Percentiles rank a stretch among this genome's conserved stretches.
Evolutionary conservation across 306 rosid species (phyloP).

Genomic region (Gastrolobium villosum): DNA sequence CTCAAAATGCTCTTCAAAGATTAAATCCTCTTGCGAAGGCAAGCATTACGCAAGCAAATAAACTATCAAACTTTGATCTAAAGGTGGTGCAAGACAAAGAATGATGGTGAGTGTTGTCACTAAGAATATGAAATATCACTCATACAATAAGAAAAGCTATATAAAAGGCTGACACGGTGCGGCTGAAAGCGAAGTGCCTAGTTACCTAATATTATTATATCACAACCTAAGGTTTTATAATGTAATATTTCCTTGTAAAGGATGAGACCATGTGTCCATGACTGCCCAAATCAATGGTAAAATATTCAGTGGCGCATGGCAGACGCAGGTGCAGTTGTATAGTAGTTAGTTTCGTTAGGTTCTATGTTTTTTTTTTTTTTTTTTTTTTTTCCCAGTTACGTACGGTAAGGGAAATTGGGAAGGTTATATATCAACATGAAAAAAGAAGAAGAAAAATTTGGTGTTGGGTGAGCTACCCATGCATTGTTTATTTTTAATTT

Average conservation of each 20-base stretch:
- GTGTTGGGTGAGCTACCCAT: too few relatives aligned
- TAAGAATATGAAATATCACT: constrained; percentile 50
- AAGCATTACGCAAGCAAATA: constrained; percentile 53
- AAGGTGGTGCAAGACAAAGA: constrained; percentile 21
- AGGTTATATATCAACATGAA: not conserved
- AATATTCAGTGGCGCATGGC: constrained; percentile 21
- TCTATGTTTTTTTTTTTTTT: too few relatives aligned
- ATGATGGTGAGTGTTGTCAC: constrained; percentile 50
- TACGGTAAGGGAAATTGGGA: not conserved
- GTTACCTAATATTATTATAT: not conserved
- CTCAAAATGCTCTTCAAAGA: constrained; percentile 49
- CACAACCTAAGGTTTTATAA: not conserved
- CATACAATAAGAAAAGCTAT: constrained; percentile 32
- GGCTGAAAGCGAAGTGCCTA: constrained; percentile 18
- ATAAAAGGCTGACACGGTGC: constrained; percentile 12
- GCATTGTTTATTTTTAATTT: too few relatives aligned
- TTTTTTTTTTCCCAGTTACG: not conserved
- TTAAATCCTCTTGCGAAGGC: constrained; percentile 36
- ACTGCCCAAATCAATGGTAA: not conserved
- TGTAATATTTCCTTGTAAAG: constrained; percentile 35
- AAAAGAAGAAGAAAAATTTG: not conserved
- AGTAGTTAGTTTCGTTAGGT: too few relatives aligned
- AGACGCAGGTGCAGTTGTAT: not conserved
- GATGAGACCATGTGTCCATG: constrained; percentile 6
- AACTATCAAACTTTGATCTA: constrained; percentile 5